These are phyloP conservation scores for Piloderma croceum DNA, from an alignment of 768 basidiomycete genomes.

Conservation along the genomic window DNA sequence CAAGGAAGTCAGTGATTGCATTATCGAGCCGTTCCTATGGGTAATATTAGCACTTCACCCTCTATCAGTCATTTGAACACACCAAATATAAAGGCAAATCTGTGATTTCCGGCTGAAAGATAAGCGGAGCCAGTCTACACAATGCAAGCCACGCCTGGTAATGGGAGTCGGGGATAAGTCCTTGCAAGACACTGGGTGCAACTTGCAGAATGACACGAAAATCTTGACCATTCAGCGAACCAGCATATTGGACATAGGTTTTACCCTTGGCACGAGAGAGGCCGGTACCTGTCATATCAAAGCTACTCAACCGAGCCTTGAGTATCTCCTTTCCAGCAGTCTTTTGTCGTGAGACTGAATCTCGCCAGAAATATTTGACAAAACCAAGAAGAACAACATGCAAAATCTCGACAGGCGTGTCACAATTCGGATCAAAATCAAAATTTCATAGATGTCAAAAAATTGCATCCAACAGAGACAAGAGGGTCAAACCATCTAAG, in stretches of 20 bases:
- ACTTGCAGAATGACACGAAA: conserved; percentile 16
- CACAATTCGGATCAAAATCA: conserved; percentile 16
- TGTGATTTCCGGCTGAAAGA: conserved; percentile 5
- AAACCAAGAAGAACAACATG: conserved; percentile 18
- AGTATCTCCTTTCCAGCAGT: neutral
- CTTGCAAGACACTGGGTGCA: conserved; percentile 11
- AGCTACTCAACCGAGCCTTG: neutral
- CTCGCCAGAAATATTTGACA: conserved; percentile 20
- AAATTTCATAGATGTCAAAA: too few relatives aligned
- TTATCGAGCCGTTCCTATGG: conserved; percentile 7
- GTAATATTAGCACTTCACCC: neutral
- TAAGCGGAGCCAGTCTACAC: neutral
- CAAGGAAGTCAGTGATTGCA: conserved; percentile 16
- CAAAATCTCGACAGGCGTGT: conserved; percentile 19
- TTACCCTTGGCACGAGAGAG: neutral
- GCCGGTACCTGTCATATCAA: conserved; percentile 3
- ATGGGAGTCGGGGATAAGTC: neutral
- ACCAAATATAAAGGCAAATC: neutral
- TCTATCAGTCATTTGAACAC: neutral
- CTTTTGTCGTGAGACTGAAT: conserved; percentile 6
- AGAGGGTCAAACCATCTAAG: neutral
- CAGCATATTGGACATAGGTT: conserved; percentile 10
- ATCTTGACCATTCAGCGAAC: conserved; percentile 13
- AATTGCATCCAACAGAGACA: too few relatives aligned
- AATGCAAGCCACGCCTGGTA: conserved; percentile 4